phyloP scores from a whole-genome alignment of 1,284 basidiomycete genomes.

The Hymenochaete sp. region DNA sequence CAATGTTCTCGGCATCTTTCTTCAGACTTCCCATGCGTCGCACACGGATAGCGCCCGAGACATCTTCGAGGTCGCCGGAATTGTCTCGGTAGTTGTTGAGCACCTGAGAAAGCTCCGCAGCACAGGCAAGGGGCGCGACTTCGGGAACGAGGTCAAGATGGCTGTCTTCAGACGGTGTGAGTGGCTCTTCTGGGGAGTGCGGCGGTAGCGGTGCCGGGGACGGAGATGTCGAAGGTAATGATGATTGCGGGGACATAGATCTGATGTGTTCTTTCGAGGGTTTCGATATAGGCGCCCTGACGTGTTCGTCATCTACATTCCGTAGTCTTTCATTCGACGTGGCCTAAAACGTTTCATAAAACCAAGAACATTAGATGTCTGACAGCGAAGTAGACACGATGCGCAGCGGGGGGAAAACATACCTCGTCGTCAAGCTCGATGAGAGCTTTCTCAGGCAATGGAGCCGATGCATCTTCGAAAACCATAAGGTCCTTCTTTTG shows the following conservation, averaged over 20 bases:
- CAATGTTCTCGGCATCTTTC: slow-evolving; percentile 10
- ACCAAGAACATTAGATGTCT: background rate
- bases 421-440: slow-evolving; percentile 1
- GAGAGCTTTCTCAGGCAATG: background rate
- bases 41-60: slow-evolving; percentile 2
- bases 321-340: no score
- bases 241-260: background rate
- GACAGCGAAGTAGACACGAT: background rate
- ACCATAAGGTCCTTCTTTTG: background rate
- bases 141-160: no score
- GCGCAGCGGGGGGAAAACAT: background rate
- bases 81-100: no score
- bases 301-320: no score
- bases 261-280: background rate
- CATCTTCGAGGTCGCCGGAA: no score
- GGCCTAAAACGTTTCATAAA: no score
- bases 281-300: background rate
- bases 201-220: no score
- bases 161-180: no score
- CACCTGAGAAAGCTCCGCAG: no score
- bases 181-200: background rate
- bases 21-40: slow-evolving; percentile 8
- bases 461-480: slow-evolving; percentile 1
- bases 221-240: background rate
- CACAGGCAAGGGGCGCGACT: no score